These are phyloP conservation scores for Patellaria atrata DNA, from an alignment of 495 filamentous ascomycete species.

Conservation along the genomic window DNA sequence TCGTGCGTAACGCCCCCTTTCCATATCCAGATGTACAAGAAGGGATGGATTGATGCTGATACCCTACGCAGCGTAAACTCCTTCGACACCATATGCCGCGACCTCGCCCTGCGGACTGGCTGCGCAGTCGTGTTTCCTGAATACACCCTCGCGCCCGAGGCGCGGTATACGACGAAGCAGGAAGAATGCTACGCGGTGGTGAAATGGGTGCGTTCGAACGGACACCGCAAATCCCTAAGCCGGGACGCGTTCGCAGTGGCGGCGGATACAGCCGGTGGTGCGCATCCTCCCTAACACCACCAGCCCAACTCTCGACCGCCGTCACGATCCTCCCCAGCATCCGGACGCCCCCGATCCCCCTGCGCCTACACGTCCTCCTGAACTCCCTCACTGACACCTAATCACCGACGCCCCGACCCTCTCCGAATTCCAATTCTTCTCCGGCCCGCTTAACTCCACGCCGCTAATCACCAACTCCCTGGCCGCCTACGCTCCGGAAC, in stretches of 20 bases:
- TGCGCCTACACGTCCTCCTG: not conserved
- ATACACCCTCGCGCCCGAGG: constrained; percentile 23
- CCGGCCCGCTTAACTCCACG: constrained; percentile 4
- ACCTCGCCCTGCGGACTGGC: constrained; percentile 16
- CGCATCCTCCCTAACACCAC: too few species aligned
- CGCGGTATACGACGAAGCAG: constrained; percentile 20
- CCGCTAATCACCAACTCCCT: constrained; percentile 2
- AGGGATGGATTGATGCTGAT: constrained; percentile 3
- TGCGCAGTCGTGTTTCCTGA: constrained; percentile 22
- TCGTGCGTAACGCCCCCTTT: constrained; percentile 8
- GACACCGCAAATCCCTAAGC: constrained; percentile 10
- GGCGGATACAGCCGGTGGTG: constrained; percentile 24
- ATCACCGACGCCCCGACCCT: constrained; percentile 11
- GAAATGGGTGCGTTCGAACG: constrained; percentile 18
- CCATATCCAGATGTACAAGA: not conserved
- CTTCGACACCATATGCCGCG: constrained; percentile 10
- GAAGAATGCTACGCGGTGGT: constrained; percentile 21
- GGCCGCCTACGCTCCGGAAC: constrained; percentile 9
- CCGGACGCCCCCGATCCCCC: not conserved
- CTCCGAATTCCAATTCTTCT: constrained; percentile 8
- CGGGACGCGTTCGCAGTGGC: constrained; percentile 11
- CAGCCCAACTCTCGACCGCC: constrained; percentile 1
- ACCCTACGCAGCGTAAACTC: constrained; percentile 8
- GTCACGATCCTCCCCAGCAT: constrained; percentile 1
- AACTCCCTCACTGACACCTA: constrained; percentile 18